Evolutionary conservation across 345 rosid species (phyloP).

Genomic region (Gossypium herbaceum): DNA sequence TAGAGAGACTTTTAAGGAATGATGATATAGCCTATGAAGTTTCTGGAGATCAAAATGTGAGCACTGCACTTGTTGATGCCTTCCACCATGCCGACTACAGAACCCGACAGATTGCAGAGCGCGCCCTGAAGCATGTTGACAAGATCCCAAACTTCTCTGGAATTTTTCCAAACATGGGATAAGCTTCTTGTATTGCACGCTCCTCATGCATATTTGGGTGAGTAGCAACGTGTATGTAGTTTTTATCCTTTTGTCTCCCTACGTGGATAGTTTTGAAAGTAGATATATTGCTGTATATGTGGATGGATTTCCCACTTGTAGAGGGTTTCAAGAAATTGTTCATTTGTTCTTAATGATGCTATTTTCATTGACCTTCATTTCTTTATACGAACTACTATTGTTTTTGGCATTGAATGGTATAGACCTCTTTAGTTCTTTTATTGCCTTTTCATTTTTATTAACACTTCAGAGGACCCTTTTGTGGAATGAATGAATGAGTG

Average conservation of each 20-base stretch:
- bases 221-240: slow-evolving; percentile 23
- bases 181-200: slow-evolving; percentile 10
- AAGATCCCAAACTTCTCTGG: slow-evolving; percentile 95
- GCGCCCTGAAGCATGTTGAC: slow-evolving; percentile 79
- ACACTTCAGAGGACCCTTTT: too few species aligned
- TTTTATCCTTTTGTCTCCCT: slow-evolving; percentile 16
- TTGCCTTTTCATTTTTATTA: background rate
- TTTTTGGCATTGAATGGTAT: background rate
- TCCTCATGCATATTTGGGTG: background rate
- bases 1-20: slow-evolving; percentile 75
- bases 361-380: slow-evolving; percentile 7
- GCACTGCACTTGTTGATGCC: slow-evolving; percentile 88
- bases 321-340: slow-evolving; percentile 24
- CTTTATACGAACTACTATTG: slow-evolving; percentile 5
- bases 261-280: slow-evolving; percentile 19
- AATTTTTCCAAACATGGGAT: slow-evolving; percentile 60
- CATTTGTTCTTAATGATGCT: slow-evolving; percentile 20
- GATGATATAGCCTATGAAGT: slow-evolving; percentile 72
- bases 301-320: slow-evolving; percentile 17
- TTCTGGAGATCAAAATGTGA: slow-evolving; percentile 68
- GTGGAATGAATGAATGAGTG: too few species aligned
- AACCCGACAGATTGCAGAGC: slow-evolving; percentile 86
- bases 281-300: slow-evolving; percentile 33
- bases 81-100: slow-evolving; percentile 84
- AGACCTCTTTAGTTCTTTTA: background rate